These are phyloP conservation scores for Cryphonectria nitschkei DNA, from an alignment of 2,329 filamentous ascomycete species.

Conservation along the genomic window DNA sequence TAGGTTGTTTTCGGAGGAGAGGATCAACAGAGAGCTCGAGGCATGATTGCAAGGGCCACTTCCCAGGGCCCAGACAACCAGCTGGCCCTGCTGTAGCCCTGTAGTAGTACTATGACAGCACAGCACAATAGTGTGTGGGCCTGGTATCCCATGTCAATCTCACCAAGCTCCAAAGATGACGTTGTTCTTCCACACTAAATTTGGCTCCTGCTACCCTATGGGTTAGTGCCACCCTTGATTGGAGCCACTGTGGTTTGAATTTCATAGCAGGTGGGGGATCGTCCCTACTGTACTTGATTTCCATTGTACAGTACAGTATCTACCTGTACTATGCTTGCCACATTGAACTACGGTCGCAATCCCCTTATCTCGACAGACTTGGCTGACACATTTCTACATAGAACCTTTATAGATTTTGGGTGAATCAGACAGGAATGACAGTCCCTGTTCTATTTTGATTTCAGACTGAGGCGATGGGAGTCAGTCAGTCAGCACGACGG, in stretches of 20 bases:
- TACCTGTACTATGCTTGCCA: too few species aligned
- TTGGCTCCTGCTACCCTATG: conserved; percentile 13
- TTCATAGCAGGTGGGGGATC: too few species aligned
- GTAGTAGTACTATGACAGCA: too few species aligned
- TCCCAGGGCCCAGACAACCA: not conserved
- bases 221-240: conserved; percentile 9
- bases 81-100: too few species aligned
- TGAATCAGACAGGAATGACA: not conserved
- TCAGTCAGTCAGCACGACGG: not conserved
- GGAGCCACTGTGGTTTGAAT: not conserved
- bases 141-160: not conserved
- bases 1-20: conserved; percentile 1
- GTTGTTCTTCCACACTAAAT: conserved; percentile 20
- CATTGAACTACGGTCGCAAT: too few species aligned
- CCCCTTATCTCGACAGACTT: not conserved
- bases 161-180: conserved; percentile 19
- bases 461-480: not conserved
- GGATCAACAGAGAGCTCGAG: not conserved
- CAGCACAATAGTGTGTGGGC: too few species aligned
- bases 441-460: not conserved
- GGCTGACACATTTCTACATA: not conserved
- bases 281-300: too few species aligned
- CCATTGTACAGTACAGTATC: too few species aligned
- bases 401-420: not conserved
- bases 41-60: not conserved